These are phyloP conservation scores for Apiotrichum montevideense DNA, from an alignment of 1,284 basidiomycete genomes.

Conservation along the genomic window DNA sequence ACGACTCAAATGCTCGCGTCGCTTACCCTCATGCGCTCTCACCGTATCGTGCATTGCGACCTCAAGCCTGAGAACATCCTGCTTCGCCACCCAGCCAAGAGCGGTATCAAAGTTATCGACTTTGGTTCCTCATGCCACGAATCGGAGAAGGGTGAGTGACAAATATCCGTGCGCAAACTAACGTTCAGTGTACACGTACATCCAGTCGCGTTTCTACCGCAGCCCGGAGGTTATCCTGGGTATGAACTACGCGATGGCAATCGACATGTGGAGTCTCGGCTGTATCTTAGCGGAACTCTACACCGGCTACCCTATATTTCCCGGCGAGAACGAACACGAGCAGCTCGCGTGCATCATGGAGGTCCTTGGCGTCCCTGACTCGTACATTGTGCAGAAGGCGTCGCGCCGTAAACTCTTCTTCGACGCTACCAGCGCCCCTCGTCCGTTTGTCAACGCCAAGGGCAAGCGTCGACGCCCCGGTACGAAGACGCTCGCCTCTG, in stretches of 20 bases:
- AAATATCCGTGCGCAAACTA: neutral
- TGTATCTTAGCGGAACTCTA: constrained; percentile 96
- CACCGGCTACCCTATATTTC: constrained; percentile 99
- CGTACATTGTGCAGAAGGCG: constrained; percentile 88
- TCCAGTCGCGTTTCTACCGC: constrained; percentile 97
- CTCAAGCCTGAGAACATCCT: constrained; percentile 99
- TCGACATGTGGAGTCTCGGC: constrained; percentile 98
- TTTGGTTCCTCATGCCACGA: constrained; percentile 99
- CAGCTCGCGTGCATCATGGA: constrained; percentile 99
- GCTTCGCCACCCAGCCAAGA: constrained; percentile 88
- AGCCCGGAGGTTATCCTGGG: constrained; percentile 97
- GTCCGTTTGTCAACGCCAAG: constrained; percentile 93
- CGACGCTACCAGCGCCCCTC: constrained; percentile 84
- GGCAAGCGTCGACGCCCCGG: constrained; percentile 85
- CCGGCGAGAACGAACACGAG: constrained; percentile 99
- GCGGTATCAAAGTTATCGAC: constrained; percentile 96
- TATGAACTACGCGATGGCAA: constrained; percentile 84
- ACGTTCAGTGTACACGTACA: constrained; percentile 91
- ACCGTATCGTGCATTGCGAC: constrained; percentile 98
- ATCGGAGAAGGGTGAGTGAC: constrained; percentile 84
- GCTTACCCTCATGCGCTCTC: constrained; percentile 86
- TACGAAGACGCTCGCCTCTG: constrained; percentile 80
- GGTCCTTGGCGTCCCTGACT: constrained; percentile 90
- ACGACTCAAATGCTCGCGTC: constrained; percentile 92
- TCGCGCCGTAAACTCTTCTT: constrained; percentile 94